These are phyloP conservation scores for Wickerhamiella australiensis DNA, from an alignment of 805 yeast genomes.

Conservation along the genomic window DNA sequence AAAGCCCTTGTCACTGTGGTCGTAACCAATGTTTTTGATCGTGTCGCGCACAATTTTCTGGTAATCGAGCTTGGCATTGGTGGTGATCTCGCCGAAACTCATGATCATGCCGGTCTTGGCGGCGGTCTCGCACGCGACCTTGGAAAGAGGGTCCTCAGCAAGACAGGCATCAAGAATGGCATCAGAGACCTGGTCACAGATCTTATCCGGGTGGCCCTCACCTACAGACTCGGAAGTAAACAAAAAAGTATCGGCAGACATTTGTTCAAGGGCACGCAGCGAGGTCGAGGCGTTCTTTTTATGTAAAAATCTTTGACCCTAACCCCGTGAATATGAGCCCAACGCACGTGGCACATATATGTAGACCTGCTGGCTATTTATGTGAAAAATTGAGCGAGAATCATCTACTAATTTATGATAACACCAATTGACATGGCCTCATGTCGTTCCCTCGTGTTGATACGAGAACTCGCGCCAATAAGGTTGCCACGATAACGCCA, in stretches of 20 bases:
- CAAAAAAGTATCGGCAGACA: conserved; percentile 36
- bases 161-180: conserved; percentile 97
- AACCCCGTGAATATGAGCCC: background rate
- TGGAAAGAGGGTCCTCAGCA: conserved; percentile 88
- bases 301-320: conserved; percentile 5
- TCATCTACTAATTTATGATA: background rate
- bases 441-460: background rate
- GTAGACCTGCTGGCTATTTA: background rate
- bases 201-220: conserved; percentile 47
- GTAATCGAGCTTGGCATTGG: conserved; percentile 89
- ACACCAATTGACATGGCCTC: background rate
- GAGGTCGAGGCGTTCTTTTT: background rate
- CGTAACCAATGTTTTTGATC: conserved; percentile 97
- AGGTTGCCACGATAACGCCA: background rate
- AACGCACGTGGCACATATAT: conserved; percentile 1
- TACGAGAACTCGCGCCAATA: background rate
- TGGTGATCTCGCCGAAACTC: conserved; percentile 99
- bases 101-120: conserved; percentile 98
- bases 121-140: conserved; percentile 99
- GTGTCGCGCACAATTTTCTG: conserved; percentile 97
- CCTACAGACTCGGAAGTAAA: conserved; percentile 62
- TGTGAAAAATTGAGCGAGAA: background rate
- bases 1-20: conserved; percentile 88
- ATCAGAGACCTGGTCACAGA: conserved; percentile 96
- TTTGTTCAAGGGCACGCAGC: conserved; percentile 10